Percentiles rank a stretch among this genome's conserved stretches.
Evolutionary conservation across 805 yeast genomes (phyloP).

Genomic region (Debaryomyces hansenii): DNA sequence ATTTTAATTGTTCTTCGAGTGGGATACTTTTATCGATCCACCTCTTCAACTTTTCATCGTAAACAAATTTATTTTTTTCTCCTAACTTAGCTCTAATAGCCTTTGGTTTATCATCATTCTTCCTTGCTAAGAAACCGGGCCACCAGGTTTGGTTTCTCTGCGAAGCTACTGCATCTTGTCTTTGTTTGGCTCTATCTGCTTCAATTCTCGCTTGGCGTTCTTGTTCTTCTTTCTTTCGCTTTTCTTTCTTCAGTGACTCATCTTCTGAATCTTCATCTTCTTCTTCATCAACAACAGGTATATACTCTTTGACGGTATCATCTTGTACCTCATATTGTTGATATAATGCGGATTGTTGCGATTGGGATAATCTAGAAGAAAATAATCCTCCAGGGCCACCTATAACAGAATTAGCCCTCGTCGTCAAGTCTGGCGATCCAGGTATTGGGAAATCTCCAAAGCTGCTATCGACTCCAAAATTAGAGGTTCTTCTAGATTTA

Average conservation of each 20-base stretch:
- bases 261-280: slow-evolving; percentile 52
- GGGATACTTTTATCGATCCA: slow-evolving; percentile 79
- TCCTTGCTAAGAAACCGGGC: slow-evolving; percentile 32
- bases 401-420: slow-evolving; percentile 44
- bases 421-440: slow-evolving; percentile 45
- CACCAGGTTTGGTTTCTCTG: slow-evolving; percentile 53
- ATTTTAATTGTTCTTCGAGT: slow-evolving; percentile 59
- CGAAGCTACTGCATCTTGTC: slow-evolving; percentile 9
- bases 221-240: slow-evolving; percentile 16
- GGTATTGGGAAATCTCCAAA: slow-evolving; percentile 46
- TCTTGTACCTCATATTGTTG: slow-evolving; percentile 47
- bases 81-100: slow-evolving; percentile 86
- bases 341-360: slow-evolving; percentile 44
- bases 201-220: slow-evolving; percentile 2
- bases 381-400: slow-evolving; percentile 35
- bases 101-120: slow-evolving; percentile 62
- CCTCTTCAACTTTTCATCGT: slow-evolving; percentile 79
- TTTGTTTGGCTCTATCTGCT: slow-evolving; percentile 2
- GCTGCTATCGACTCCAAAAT: slow-evolving; percentile 18
- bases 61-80: slow-evolving; percentile 68
- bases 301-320: slow-evolving; percentile 43
- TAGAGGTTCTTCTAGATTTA: slow-evolving; percentile 12
- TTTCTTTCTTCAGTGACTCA: slow-evolving; percentile 28
- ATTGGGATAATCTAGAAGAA: slow-evolving; percentile 42
- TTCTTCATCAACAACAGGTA: slow-evolving; percentile 43